These are phyloP conservation scores for Termitomyces bulborhizus DNA, from an alignment of 768 basidiomycete genomes.

Conservation along the genomic window DNA sequence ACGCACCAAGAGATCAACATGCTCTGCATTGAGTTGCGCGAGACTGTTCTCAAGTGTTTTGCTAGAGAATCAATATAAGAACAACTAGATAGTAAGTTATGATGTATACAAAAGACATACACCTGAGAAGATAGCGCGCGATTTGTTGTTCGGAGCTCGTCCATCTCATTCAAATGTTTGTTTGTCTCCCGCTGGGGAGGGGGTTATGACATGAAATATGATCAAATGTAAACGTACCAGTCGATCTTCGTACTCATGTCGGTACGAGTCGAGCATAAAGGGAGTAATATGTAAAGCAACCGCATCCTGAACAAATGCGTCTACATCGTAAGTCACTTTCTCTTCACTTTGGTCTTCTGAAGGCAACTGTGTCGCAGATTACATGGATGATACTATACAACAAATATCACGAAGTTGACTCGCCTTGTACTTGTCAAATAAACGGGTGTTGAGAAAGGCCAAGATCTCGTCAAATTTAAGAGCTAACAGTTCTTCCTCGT, in stretches of 20 bases:
- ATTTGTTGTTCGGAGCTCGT: slow-evolving; percentile 76
- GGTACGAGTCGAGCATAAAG: slow-evolving; percentile 90
- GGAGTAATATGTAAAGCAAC: slow-evolving; percentile 84
- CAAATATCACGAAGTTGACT: slow-evolving; percentile 5
- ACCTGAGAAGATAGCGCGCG: slow-evolving; percentile 70
- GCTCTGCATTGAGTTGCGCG: slow-evolving; percentile 76
- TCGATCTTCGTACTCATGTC: slow-evolving; percentile 83
- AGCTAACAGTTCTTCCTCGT: slow-evolving; percentile 70
- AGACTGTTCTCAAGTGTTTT: slow-evolving; percentile 76
- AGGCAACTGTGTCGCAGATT: slow-evolving; percentile 19
- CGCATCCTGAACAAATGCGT: slow-evolving; percentile 86
- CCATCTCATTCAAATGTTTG: slow-evolving; percentile 80
- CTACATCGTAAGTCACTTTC: slow-evolving; percentile 49
- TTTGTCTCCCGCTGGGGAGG: slow-evolving; percentile 54
- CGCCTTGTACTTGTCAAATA: slow-evolving; percentile 79
- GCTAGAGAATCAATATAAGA: slow-evolving; percentile 30
- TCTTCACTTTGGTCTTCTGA: slow-evolving; percentile 21
- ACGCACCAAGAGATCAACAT: slow-evolving; percentile 66
- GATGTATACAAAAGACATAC: slow-evolving; percentile 38
- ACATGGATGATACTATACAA: background rate
- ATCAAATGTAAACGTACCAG: slow-evolving; percentile 30
- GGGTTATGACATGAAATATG: background rate
- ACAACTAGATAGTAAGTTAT: background rate
- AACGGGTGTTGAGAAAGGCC: slow-evolving; percentile 68
- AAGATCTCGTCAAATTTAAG: slow-evolving; percentile 93